Evolutionary conservation across 177 flowering plant species (phyloP).

Genomic region (Vitis hybrid): DNA sequence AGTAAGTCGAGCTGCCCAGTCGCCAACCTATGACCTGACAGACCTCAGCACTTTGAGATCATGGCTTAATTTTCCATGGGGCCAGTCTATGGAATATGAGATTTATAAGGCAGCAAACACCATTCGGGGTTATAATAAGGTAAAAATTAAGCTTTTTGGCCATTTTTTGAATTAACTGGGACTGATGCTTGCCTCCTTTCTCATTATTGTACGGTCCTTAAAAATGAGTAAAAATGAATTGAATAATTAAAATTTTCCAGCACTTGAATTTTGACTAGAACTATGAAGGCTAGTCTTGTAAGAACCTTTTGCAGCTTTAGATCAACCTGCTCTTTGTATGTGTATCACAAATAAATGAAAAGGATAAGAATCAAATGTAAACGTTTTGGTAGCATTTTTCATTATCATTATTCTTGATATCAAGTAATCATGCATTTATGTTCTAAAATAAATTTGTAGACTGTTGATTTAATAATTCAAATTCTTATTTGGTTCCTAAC

Average conservation of each 20-base stretch:
- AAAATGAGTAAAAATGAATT: no score
- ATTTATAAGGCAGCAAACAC: constrained; percentile 94
- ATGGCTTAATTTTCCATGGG: constrained; percentile 96
- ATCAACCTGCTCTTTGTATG: not conserved
- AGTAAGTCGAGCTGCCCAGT: constrained; percentile 89
- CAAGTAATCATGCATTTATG: not conserved
- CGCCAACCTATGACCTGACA: constrained; percentile 89
- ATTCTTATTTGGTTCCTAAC: not conserved
- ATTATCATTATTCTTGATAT: not conserved
- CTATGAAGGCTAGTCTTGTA: no score
- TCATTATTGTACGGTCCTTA: no score
- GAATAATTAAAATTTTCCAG: no score
- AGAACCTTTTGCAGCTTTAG: no score
- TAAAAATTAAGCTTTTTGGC: constrained; percentile 15
- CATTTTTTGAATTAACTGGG: no score
- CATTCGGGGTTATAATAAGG: constrained; percentile 66
- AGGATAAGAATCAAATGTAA: not conserved
- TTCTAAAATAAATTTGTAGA: not conserved
- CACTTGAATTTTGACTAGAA: no score
- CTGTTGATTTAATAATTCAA: not conserved
- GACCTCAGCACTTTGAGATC: constrained; percentile 95
- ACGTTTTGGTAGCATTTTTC: not conserved
- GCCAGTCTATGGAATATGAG: constrained; percentile 93
- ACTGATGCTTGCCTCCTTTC: no score
- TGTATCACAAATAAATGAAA: not conserved